phyloP scores from a whole-genome alignment of 2,329 filamentous ascomycete species.

The Aspergillus amoenus region DNA sequence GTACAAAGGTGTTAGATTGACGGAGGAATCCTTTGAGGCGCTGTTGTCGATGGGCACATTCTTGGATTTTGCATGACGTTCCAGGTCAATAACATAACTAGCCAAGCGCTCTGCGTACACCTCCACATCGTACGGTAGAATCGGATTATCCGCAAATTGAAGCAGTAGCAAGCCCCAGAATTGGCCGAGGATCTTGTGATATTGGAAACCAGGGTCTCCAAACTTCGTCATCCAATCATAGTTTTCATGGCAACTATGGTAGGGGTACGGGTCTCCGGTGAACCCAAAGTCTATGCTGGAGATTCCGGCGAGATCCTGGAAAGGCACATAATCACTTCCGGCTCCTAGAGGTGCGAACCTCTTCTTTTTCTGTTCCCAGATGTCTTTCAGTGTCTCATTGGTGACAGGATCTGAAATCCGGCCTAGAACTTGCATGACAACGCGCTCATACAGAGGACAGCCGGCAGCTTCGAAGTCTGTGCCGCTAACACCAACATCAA shows the following conservation, averaged over 20 bases:
- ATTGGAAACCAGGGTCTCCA: constrained; percentile 78
- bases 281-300: constrained; percentile 87
- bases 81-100: constrained; percentile 65
- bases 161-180: constrained; percentile 79
- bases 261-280: constrained; percentile 64
- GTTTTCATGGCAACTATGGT: constrained; percentile 85
- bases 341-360: constrained; percentile 69
- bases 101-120: constrained; percentile 68
- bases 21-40: constrained; percentile 24
- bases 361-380: constrained; percentile 66
- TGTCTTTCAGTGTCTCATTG: constrained; percentile 69
- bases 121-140: constrained; percentile 78
- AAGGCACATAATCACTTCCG: constrained; percentile 81
- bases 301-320: constrained; percentile 86
- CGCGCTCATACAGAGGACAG: constrained; percentile 74
- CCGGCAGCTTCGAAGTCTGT: constrained; percentile 72
- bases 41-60: constrained; percentile 36
- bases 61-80: constrained; percentile 62
- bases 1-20: constrained; percentile 60
- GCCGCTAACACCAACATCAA: constrained; percentile 79
- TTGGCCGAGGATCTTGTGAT: constrained; percentile 77
- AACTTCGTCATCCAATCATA: constrained; percentile 80
- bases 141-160: constrained; percentile 76
- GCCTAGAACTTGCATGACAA: constrained; percentile 70
- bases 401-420: constrained; percentile 70